Percentiles rank a stretch among this genome's conserved stretches.
Evolutionary conservation across 1,284 basidiomycete species (phyloP).

Genomic region (Ganoderma resinaceum): DNA sequence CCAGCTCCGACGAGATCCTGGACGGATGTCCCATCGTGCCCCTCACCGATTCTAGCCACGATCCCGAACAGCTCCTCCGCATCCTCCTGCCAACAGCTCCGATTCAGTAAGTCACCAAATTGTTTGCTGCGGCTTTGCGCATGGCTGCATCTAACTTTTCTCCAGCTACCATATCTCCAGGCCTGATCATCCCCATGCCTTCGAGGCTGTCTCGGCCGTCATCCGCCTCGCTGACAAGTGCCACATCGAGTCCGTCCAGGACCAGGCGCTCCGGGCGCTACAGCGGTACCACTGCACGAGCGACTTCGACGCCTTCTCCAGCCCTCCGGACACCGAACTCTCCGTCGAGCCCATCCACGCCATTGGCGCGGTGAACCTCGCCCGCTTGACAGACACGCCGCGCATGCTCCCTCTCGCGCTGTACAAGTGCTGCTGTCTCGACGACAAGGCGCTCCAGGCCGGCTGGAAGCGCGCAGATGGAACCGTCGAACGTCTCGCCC

Average conservation of each 20-base stretch:
- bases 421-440: conserved; percentile 3
- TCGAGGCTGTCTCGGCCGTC: conserved; percentile 2
- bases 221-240: conserved; percentile 24
- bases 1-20: not conserved
- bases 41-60: too few relatives aligned
- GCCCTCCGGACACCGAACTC: not conserved
- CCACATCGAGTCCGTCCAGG: conserved; percentile 10
- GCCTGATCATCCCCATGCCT: not conserved
- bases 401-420: conserved; percentile 12
- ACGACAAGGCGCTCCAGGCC: not conserved
- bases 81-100: too few relatives aligned
- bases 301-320: not conserved
- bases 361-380: conserved; percentile 14
- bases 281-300: not conserved
- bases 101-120: too few relatives aligned
- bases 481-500: not conserved
- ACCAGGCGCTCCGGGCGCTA: conserved; percentile 1
- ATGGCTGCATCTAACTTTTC: too few relatives aligned
- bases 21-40: not conserved
- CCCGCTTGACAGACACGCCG: conserved; percentile 1
- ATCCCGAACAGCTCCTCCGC: too few relatives aligned
- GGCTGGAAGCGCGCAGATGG: conserved; percentile 20
- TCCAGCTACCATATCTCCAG: not conserved
- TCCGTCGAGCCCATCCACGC: not conserved
- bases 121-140: too few relatives aligned